phyloP scores from a whole-genome alignment of 177 flowering plant genomes.

The Vitis hybrid region DNA sequence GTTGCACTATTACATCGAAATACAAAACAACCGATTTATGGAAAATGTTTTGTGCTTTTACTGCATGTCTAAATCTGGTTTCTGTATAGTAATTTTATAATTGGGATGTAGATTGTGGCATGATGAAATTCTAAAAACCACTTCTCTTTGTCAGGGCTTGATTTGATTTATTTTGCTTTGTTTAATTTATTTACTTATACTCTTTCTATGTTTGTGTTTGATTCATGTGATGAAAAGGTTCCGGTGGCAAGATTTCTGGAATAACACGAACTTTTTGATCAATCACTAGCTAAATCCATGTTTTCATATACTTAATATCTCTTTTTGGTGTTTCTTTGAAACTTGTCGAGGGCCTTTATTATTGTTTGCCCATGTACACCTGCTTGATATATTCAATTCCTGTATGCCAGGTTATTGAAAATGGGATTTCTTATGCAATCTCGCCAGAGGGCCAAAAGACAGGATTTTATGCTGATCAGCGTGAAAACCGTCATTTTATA shows the following conservation, averaged over 20 bases:
- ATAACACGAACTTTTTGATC: neutral
- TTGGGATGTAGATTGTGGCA: no score
- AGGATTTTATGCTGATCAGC: conserved; percentile 98
- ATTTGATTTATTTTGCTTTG: no score
- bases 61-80: no score
- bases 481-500: conserved; percentile 82
- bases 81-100: no score
- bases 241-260: neutral
- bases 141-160: no score
- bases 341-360: neutral
- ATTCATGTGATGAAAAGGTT: neutral
- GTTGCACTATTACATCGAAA: no score
- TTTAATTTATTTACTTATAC: no score
- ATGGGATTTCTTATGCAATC: conserved; percentile 70
- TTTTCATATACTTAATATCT: neutral
- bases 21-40: no score
- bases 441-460: conserved; percentile 93
- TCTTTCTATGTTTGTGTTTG: neutral
- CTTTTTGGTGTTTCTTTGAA: neutral
- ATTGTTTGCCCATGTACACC: neutral
- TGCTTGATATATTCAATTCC: neutral
- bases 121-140: no score
- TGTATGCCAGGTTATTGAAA: conserved; percentile 69
- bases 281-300: neutral
- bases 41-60: no score